Base-by-base conservation (phyloP, 352 stramenopile genomes). In the Phytophthora cajani region DNA sequence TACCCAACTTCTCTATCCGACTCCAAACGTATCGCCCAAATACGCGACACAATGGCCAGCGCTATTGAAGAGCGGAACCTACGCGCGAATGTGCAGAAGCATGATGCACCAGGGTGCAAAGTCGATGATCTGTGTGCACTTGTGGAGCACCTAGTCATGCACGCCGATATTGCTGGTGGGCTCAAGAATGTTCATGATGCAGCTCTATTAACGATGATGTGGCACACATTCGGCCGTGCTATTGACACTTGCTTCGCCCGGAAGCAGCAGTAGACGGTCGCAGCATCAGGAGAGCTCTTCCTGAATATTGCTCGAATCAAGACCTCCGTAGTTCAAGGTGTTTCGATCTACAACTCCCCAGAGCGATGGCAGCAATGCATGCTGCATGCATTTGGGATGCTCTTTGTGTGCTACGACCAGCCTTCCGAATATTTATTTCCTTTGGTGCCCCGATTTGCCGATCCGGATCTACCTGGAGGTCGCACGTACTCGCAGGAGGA, bases 341-440 rank as follows among this genome's bases (percentile, higher is more conserved):
- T 75, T 0, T 71, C 63, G 1, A 68, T 69, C 3, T 68, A 47
- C 27, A 61, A 71, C 23, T 21, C 54, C 5, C 11, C 27, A 1
- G 57, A 58, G 17, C 54, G 27, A n/a, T 75, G 61, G 40, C 47
- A 71, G 14, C 62, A 71, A 30, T 71, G 68, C 19, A 67, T 68
- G 68, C 32, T 67, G 1, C 51, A 71, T 27, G 68, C 51, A 1
- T 68, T 73, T 38, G 55, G 25, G 5, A 7, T 71, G 25, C 33
- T 61, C 2, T 71, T 65, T 47, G 27, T 65, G 30, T 49, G 42
- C 17, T 23, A 49, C 6, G 42, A 49, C 16, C 44, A 72, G 14
- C 64, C 64, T 8, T 58, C 12, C 3, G 51, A 62, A 23, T 58
- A 36, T 19, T 10, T 72, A 7, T 72, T 72, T 38, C 42, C 64